A percentile compares a stretch with the other conserved stretches of the same genome.
These are phyloP conservation scores for Cucumis hystrix DNA, from an alignment of 306 rosid genomes.

Conservation along the genomic window DNA sequence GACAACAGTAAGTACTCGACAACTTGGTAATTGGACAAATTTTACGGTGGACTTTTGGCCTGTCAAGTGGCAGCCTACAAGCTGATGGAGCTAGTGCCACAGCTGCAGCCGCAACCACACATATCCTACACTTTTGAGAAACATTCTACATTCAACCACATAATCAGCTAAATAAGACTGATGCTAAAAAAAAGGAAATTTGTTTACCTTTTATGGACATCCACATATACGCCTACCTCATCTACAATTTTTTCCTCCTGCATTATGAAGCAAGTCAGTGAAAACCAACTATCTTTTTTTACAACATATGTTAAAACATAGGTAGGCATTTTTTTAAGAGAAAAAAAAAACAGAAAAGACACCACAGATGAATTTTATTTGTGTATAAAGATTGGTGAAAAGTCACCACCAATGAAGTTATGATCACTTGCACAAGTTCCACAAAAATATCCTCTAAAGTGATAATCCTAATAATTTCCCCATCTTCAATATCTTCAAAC, in stretches of 20 bases:
- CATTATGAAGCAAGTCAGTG: background rate
- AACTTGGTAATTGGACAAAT: background rate
- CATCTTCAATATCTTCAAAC: constrained; percentile 58
- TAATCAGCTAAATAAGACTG: background rate
- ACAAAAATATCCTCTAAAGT: constrained; percentile 93
- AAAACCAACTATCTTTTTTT: background rate
- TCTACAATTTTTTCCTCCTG: constrained; percentile 55
- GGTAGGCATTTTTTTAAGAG: background rate
- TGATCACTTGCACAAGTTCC: constrained; percentile 67
- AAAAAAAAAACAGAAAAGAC: background rate
- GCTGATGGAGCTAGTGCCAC: constrained; percentile 38
- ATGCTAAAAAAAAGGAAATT: background rate
- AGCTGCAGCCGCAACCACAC: constrained; percentile 41
- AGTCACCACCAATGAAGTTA: background rate
- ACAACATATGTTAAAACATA: background rate
- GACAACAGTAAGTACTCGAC: background rate
- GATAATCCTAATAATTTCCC: constrained; percentile 84
- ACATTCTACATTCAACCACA: constrained; percentile 3
- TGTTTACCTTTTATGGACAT: constrained; percentile 60
- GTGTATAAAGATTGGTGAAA: background rate
- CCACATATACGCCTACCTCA: constrained; percentile 48
- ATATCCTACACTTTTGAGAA: constrained; percentile 24
- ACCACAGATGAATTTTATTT: background rate
- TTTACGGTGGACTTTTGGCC: constrained; percentile 24
- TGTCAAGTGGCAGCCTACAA: constrained; percentile 22